Evolutionary conservation across 306 rosid species (phyloP), one percentile per base, ranked within the genome.

Genomic region (Astragalus membranaceus): DNA sequence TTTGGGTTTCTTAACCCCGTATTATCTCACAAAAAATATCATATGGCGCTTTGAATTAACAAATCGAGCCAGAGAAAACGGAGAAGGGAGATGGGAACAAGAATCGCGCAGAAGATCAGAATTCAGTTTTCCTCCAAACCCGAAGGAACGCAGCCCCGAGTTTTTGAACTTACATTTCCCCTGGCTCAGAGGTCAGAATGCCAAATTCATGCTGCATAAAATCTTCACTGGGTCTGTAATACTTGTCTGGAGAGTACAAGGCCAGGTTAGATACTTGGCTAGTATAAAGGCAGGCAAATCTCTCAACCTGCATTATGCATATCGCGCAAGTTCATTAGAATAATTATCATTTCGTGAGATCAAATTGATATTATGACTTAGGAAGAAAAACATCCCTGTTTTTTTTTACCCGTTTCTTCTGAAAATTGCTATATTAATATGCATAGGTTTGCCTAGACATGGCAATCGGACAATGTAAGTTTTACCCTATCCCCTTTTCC

Each of bases 181-280:
- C 57, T 41, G 81, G 61, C 64, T 90, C 80, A 81, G 59, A 87
- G 63, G 89, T 80, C 69, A 90, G 48, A 47, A 90, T 87, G 64
- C 86, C 92, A 16, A 83, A 91, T 70, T 94, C 99, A 75, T 95
- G 99, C 61, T 92, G 93, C 99, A 95, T 89, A 63, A 81, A 89
- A 80, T 95, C 99, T 84, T 91, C 99, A 79, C 92, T 87, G 54
- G 99, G 96, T 75, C 97, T 81, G 86, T 91, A 95, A 81, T 91
- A 95, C 78, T 94, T 91, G 69, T 89, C 87, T 32, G 99, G 99
- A 23, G 99, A 91, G 75, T 80, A 84, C 70, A 95, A 80, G 72
- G 88, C 89, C 75, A 95, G 79, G 85, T 95, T 95, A n/a, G 95
- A 91, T 8, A 91, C 99, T 75, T 91, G 95, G 80, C 96, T 86